Evolutionary conservation across 78 protist species (phyloP).

Genomic region (Dictyostelium brefeldianum): DNA sequence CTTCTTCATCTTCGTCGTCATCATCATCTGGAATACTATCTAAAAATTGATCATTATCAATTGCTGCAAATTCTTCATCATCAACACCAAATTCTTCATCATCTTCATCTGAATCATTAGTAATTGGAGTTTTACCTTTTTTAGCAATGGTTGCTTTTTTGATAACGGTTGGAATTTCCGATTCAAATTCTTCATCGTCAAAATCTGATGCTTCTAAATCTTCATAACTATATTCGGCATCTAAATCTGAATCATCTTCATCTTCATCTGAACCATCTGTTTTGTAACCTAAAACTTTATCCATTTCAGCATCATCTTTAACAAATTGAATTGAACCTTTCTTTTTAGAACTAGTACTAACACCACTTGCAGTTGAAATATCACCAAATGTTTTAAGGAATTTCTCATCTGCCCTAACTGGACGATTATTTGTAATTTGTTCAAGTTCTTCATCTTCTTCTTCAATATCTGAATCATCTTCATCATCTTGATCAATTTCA

Average conservation of each 20-base stretch:
- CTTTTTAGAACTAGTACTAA: not conserved
- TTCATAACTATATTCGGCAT: conserved; percentile 56
- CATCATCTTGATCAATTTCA: not conserved
- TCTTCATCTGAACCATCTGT: not conserved
- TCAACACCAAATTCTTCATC: conserved; percentile 15
- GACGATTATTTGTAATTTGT: not conserved
- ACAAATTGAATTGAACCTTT: not conserved
- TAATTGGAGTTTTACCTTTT: not conserved
- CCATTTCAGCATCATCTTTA: conserved; percentile 41
- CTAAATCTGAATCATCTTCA: conserved; percentile 18
- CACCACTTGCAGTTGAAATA: not conserved
- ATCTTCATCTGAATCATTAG: not conserved
- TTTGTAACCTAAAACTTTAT: conserved; percentile 20
- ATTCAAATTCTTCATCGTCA: conserved; percentile 58
- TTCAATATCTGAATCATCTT: not conserved
- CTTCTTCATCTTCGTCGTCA: not conserved
- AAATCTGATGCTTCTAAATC: conserved; percentile 65
- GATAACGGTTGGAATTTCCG: not conserved
- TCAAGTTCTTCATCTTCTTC: not conserved
- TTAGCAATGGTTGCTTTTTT: not conserved
- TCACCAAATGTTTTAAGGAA: conserved; percentile 19
- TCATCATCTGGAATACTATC: not conserved
- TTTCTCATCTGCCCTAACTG: conserved; percentile 21
- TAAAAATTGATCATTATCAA: not conserved
- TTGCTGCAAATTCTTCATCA: conserved; percentile 18